These are phyloP conservation scores for Pulveroboletus ravenelii DNA, from an alignment of 768 basidiomycete genomes.

Conservation along the genomic window DNA sequence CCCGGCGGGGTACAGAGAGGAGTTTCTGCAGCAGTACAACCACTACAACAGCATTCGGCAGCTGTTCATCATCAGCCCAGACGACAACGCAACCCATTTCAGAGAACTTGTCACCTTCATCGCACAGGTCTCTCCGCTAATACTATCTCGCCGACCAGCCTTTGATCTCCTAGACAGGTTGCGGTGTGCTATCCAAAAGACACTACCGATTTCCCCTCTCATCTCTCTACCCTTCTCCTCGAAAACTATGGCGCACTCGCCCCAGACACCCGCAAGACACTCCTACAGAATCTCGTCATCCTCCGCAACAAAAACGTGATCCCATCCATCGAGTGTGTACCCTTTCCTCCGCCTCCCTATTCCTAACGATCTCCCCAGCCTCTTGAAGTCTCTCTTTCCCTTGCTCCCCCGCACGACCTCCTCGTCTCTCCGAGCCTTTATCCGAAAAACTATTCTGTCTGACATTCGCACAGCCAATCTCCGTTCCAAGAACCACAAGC, in stretches of 20 bases:
- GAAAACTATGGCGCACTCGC: conserved; percentile 71
- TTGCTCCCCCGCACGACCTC: conserved; percentile 93
- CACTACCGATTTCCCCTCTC: conserved; percentile 79
- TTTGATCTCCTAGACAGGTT: conserved; percentile 31
- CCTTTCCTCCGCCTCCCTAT: not conserved
- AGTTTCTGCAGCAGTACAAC: conserved; percentile 95
- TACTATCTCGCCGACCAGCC: no score
- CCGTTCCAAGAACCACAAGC: conserved; percentile 86
- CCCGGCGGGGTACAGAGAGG: conserved; percentile 84
- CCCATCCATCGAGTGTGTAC: conserved; percentile 80
- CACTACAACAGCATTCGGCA: conserved; percentile 86
- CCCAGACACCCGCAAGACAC: conserved; percentile 76
- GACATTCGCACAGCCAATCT: conserved; percentile 91
- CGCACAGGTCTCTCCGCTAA: conserved; percentile 45
- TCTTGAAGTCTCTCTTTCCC: conserved; percentile 89
- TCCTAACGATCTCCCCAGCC: conserved; percentile 40
- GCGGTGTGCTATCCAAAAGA: conserved; percentile 79
- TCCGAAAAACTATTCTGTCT: conserved; percentile 89
- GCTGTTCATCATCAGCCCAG: conserved; percentile 77
- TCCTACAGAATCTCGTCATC: conserved; percentile 91
- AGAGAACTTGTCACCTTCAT: conserved; percentile 88
- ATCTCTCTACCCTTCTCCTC: conserved; percentile 72
- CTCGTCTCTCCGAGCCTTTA: conserved; percentile 73
- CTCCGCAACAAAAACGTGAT: conserved; percentile 91
- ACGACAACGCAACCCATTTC: conserved; percentile 82